A percentile compares a stretch with the other conserved stretches of the same genome.
phyloP scores from a whole-genome alignment of 257 asterid species.

The Datura wrightii region DNA sequence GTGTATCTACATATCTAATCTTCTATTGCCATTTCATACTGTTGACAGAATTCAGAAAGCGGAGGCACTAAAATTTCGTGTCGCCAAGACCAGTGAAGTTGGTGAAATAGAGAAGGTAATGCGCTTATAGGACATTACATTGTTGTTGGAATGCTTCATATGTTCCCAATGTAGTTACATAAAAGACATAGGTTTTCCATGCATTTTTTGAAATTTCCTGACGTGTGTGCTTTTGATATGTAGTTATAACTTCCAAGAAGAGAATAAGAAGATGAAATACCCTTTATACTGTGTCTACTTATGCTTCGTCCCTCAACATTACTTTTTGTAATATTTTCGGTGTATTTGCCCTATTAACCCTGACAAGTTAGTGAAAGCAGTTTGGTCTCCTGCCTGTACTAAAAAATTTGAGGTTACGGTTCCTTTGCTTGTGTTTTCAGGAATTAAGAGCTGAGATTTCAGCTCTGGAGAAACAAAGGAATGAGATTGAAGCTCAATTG shows the following conservation, averaged over 20 bases:
- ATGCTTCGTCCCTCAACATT: neutral
- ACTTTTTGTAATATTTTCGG: neutral
- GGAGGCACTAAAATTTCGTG: slow-evolving; percentile 88
- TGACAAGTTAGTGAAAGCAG: neutral
- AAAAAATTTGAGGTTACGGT: neutral
- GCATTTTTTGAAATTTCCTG: slow-evolving; percentile 8
- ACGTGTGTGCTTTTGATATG: neutral
- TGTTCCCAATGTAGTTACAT: neutral
- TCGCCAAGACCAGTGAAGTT: slow-evolving; percentile 75
- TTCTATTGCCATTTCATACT: slow-evolving; percentile 7
- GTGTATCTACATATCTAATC: neutral
- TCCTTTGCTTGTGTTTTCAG: slow-evolving; percentile 54
- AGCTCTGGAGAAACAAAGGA: slow-evolving; percentile 83
- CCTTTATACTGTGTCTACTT: neutral
- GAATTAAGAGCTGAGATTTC: slow-evolving; percentile 80
- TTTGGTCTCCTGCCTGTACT: slow-evolving; percentile 4
- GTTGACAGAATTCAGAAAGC: slow-evolving; percentile 84
- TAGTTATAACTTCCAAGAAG: neutral
- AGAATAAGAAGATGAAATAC: neutral
- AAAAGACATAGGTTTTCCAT: neutral
- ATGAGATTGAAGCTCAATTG: slow-evolving; percentile 86
- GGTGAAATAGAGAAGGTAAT: slow-evolving; percentile 86
- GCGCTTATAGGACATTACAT: neutral
- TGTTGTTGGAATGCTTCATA: slow-evolving; percentile 13
- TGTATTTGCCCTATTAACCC: slow-evolving; percentile 9